Evolutionary conservation across 495 filamentous ascomycete genomes (phyloP).

Genomic region (Friedmanniomyces simplex): DNA sequence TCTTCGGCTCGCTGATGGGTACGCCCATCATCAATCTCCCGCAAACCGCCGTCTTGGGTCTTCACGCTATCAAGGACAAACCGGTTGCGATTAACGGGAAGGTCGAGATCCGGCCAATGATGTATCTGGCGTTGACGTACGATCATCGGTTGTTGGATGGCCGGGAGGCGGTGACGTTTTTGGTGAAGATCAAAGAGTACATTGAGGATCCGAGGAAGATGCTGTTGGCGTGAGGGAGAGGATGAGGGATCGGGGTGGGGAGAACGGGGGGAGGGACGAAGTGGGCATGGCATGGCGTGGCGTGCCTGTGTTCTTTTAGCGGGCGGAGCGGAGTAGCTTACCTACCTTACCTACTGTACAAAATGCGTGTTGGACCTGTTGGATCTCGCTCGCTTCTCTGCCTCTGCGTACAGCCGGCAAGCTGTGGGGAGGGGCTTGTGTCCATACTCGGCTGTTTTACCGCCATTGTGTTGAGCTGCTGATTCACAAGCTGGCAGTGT

Average conservation of each 20-base stretch:
- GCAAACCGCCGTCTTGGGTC: constrained; percentile 87
- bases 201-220: constrained; percentile 94
- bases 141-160: constrained; percentile 94
- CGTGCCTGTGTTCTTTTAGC: neutral
- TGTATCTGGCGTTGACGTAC: constrained; percentile 96
- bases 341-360: neutral
- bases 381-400: no score
- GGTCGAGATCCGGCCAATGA: constrained; percentile 94
- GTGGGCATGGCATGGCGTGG: neutral
- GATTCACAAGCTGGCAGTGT: no score
- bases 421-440: no score
- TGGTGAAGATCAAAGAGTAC: constrained; percentile 72
- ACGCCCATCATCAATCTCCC: constrained; percentile 99
- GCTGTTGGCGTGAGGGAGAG: constrained; percentile 48
- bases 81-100: constrained; percentile 84
- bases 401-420: no score
- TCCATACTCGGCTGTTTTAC: no score
- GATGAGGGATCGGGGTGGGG: neutral
- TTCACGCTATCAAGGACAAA: constrained; percentile 97
- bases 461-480: no score
- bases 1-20: constrained; percentile 80
- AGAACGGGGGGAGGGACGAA: neutral
- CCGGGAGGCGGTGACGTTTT: constrained; percentile 90
- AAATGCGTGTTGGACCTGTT: no score
- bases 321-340: neutral